Evolutionary conservation across 176 grass and related monocot species (phyloP).

Genomic region (Musa acuminata): DNA sequence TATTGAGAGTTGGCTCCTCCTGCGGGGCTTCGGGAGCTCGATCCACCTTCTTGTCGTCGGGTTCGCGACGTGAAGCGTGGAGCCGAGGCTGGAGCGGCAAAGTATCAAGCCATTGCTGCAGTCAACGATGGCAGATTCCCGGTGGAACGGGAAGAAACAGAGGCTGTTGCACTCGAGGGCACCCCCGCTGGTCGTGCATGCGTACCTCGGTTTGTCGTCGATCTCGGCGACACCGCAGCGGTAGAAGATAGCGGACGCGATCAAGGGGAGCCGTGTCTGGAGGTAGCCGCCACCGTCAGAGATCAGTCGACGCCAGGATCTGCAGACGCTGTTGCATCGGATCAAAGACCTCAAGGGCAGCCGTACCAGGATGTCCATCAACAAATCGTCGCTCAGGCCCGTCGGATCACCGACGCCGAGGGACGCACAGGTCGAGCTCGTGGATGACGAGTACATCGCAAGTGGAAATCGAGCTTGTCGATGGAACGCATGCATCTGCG

Average conservation of each 20-base stretch:
- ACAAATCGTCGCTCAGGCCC: conserved; percentile 45
- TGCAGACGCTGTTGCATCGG: conserved; percentile 67
- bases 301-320: conserved; percentile 49
- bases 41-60: conserved; percentile 55
- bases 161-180: conserved; percentile 33
- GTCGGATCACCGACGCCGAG: too few relatives aligned
- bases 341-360: conserved; percentile 60
- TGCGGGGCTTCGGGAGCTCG: conserved; percentile 26
- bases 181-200: conserved; percentile 1
- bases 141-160: conserved; percentile 56
- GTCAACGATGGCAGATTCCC: conserved; percentile 60
- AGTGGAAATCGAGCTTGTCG: too few relatives aligned
- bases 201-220: conserved; percentile 36
- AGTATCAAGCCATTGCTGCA: conserved; percentile 46
- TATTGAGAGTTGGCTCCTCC: conserved; percentile 49
- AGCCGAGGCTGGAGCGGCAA: conserved; percentile 34
- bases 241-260: conserved; percentile 61
- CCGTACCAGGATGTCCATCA: conserved; percentile 51
- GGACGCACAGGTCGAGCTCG: too few relatives aligned
- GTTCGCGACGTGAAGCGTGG: conserved; percentile 58
- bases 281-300: conserved; percentile 45
- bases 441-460: too few relatives aligned
- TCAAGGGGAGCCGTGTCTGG: conserved; percentile 47
- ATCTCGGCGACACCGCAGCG: neutral
- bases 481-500: too few relatives aligned